These are phyloP conservation scores for Nicotiana tabacum DNA, from an alignment of 257 asterid species.

Conservation along the genomic window DNA sequence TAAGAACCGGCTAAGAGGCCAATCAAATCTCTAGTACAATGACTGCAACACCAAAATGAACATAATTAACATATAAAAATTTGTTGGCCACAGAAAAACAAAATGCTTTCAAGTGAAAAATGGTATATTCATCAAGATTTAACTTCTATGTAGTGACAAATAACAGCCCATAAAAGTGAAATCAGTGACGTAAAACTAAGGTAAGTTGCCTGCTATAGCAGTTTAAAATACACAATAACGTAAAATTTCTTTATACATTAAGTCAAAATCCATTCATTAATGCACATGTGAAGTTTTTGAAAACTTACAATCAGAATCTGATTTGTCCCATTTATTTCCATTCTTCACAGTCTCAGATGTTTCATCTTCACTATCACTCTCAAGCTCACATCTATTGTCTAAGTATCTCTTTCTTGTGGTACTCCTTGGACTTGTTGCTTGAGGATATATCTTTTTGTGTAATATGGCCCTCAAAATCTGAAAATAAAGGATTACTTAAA, in stretches of 20 bases:
- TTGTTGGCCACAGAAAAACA: neutral
- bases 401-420: constrained; percentile 34
- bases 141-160: too few species aligned
- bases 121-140: neutral
- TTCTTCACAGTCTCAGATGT: neutral
- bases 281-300: neutral
- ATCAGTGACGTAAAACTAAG: too few species aligned
- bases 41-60: constrained; percentile 35
- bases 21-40: constrained; percentile 77
- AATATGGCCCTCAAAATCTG: constrained; percentile 68
- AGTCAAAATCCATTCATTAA: too few species aligned
- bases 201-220: too few species aligned
- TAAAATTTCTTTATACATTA: too few species aligned
- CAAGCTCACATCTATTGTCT: constrained; percentile 27
- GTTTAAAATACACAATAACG: too few species aligned
- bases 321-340: constrained; percentile 72
- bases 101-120: too few species aligned
- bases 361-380: constrained; percentile 15
- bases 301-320: constrained; percentile 79
- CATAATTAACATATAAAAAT: neutral
- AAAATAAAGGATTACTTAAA: neutral
- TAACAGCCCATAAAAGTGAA: too few species aligned
- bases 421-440: constrained; percentile 31
- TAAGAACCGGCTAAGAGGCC: constrained; percentile 9
- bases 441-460: constrained; percentile 67